A percentile compares a stretch with the other conserved stretches of the same genome.
phyloP scores from a whole-genome alignment of 106 monocot genomes.

The Dendrobium huoshanense region DNA sequence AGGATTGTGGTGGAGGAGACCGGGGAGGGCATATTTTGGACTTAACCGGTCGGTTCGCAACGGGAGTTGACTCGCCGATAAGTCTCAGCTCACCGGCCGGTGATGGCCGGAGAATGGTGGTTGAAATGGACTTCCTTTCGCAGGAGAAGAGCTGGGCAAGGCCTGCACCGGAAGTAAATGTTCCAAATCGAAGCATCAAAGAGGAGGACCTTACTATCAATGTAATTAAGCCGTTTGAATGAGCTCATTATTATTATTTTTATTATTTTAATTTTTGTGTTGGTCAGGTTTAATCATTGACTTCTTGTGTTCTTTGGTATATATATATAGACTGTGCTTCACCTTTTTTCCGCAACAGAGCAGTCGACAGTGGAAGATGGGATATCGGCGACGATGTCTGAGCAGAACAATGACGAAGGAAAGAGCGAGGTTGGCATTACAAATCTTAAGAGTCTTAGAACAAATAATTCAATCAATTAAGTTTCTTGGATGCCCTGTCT shows the following conservation, averaged over 20 bases:
- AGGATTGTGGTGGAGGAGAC: not conserved
- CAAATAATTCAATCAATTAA: no score
- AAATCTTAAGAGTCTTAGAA: not conserved
- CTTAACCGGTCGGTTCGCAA: not conserved
- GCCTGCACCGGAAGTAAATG: not conserved
- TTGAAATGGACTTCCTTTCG: not conserved
- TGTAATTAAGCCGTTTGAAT: not conserved
- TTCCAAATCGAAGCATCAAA: not conserved
- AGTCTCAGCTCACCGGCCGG: not conserved
- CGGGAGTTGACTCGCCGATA: not conserved
- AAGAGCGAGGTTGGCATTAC: not conserved
- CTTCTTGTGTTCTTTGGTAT: not conserved
- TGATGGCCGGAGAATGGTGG: not conserved
- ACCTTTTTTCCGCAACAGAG: constrained; percentile 12
- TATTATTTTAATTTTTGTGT: not conserved
- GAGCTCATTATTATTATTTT: not conserved
- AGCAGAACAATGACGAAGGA: not conserved
- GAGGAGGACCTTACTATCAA: not conserved
- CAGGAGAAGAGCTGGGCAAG: not conserved
- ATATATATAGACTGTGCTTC: constrained; percentile 38
- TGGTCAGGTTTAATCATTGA: not conserved
- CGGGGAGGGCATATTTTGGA: not conserved
- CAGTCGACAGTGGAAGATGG: not conserved
- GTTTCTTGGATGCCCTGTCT: no score
- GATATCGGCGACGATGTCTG: not conserved